phyloP scores from a whole-genome alignment of 305 asterid species.

The Solanum hybrid region DNA sequence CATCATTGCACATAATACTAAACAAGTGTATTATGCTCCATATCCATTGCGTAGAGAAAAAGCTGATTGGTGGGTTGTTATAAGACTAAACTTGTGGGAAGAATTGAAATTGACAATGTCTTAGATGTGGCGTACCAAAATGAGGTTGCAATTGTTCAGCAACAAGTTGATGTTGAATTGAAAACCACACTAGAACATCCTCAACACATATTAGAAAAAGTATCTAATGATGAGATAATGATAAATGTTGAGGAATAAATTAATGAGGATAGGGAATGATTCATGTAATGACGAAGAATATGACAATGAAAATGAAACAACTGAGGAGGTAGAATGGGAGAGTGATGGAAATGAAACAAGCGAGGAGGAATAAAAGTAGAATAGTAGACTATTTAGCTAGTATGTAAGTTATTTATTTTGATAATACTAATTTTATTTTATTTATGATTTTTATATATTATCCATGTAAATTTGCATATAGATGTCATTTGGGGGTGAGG shows the following conservation, averaged over 20 bases:
- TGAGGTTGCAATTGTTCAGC: not conserved
- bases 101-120: too few species aligned
- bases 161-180: not conserved
- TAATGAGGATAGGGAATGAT: not conserved
- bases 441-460: not conserved
- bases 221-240: not conserved
- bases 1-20: not conserved
- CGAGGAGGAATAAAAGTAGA: not conserved
- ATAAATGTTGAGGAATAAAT: not conserved
- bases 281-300: too few species aligned
- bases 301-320: not conserved
- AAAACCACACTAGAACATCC: not conserved
- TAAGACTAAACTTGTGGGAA: not conserved
- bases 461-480: not conserved
- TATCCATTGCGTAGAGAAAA: not conserved
- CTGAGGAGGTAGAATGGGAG: not conserved
- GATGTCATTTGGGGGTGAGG: not conserved
- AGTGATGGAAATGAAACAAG: not conserved
- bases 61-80: not conserved
- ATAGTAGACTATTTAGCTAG: not conserved
- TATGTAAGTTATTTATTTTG: not conserved
- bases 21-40: not conserved
- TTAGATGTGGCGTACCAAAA: not conserved
- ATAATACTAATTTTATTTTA: too few species aligned
- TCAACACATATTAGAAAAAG: not conserved